phyloP scores from a whole-genome alignment of 352 stramenopile genomes.

The Phytophthora sp. region DNA sequence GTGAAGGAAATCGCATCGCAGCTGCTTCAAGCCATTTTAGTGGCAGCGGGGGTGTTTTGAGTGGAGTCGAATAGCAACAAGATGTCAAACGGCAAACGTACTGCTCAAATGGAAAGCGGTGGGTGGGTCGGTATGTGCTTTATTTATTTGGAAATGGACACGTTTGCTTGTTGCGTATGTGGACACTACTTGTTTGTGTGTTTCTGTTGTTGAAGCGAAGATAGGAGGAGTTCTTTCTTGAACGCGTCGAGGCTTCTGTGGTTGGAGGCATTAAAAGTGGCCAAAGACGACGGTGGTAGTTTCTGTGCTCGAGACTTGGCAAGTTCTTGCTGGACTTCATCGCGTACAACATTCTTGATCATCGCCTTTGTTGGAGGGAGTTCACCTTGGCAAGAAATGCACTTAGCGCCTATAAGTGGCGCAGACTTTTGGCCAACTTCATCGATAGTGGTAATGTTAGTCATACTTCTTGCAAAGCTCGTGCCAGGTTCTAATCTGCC shows the following conservation, averaged over 20 bases:
- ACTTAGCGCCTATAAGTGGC: conserved; percentile 58
- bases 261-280: conserved; percentile 59
- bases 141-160: conserved; percentile 49
- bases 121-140: conserved; percentile 18
- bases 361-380: conserved; percentile 67
- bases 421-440: conserved; percentile 16
- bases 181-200: conserved; percentile 19
- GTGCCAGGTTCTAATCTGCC: conserved; percentile 22
- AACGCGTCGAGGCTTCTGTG: conserved; percentile 71
- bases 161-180: conserved; percentile 17
- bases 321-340: conserved; percentile 71
- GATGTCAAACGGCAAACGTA: conserved; percentile 7
- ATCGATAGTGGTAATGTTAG: conserved; percentile 13
- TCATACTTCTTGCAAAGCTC: conserved; percentile 12
- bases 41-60: conserved; percentile 69
- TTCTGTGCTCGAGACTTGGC: conserved; percentile 55
- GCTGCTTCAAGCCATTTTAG: conserved; percentile 81
- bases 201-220: conserved; percentile 51
- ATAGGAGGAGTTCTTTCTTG: conserved; percentile 68
- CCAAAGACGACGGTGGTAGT: conserved; percentile 7
- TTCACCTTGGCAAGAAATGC: conserved; percentile 74
- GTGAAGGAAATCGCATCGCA: conserved; percentile 91
- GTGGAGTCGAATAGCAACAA: no score
- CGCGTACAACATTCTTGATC: conserved; percentile 59
- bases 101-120: conserved; percentile 24